These are phyloP conservation scores for Cytospora leucostoma DNA, from an alignment of 2,329 filamentous ascomycete species.

Conservation along the genomic window DNA sequence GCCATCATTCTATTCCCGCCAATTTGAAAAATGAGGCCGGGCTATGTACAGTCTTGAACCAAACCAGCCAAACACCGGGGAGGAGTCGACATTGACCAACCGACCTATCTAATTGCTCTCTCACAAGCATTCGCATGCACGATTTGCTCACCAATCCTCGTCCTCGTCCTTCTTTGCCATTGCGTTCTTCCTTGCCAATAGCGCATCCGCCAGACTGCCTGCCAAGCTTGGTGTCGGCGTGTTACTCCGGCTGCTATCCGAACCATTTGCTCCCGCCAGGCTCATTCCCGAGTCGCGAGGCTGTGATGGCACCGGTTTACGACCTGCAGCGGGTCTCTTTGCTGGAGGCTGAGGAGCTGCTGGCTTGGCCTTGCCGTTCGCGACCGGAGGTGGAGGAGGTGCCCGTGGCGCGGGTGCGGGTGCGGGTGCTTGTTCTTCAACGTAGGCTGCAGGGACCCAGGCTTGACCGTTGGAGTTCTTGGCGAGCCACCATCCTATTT, in stretches of 20 bases:
- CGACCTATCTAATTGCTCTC: constrained; percentile 15
- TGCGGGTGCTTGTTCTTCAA: constrained; percentile 75
- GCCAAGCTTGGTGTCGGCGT: constrained; percentile 73
- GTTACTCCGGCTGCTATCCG: constrained; percentile 64
- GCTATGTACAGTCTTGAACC: constrained; percentile 24
- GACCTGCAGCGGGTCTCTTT: constrained; percentile 73
- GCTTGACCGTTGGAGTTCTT: constrained; percentile 74
- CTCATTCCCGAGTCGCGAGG: constrained; percentile 73
- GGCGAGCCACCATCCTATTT: constrained; percentile 90
- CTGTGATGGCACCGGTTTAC: constrained; percentile 67
- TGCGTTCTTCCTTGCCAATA: constrained; percentile 73
- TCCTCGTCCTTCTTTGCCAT: constrained; percentile 73
- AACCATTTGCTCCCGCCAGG: constrained; percentile 55
- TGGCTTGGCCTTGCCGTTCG: constrained; percentile 59
- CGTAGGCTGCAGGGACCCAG: constrained; percentile 92
- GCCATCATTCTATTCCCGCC: constrained; percentile 15
- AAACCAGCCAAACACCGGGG: background rate
- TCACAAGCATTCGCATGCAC: background rate
- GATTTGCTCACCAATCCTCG: constrained; percentile 62
- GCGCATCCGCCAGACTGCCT: constrained; percentile 75
- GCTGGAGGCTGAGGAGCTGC: constrained; percentile 75
- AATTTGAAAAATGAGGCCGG: constrained; percentile 8
- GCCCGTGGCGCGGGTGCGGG: constrained; percentile 60
- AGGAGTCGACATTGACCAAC: background rate
- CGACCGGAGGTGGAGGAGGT: constrained; percentile 63